phyloP scores from a whole-genome alignment of 176 grass and related monocot species.

The Carex scoparia region DNA sequence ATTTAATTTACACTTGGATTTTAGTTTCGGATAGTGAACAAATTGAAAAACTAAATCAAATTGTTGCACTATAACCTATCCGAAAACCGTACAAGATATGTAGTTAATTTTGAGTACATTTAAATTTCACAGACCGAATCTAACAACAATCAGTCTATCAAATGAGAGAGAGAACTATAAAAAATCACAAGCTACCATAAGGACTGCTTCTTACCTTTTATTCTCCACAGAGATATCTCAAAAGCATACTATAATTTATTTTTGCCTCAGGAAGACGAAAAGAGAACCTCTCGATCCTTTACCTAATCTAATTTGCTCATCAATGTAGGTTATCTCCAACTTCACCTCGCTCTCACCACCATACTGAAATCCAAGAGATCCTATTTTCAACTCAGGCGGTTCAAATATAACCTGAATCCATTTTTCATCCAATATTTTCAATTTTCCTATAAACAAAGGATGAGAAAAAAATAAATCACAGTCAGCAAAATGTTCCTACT shows the following conservation, averaged over 20 bases:
- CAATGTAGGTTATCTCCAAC: slow-evolving; percentile 80
- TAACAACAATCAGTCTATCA: neutral
- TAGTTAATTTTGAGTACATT: too few relatives aligned
- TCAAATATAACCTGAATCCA: slow-evolving; percentile 98
- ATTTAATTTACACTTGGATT: too few relatives aligned
- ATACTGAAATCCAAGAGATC: slow-evolving; percentile 60
- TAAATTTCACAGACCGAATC: too few relatives aligned
- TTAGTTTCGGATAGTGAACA: too few relatives aligned
- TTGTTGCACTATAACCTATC: too few relatives aligned
- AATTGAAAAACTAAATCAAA: too few relatives aligned
- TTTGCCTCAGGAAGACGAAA: slow-evolving; percentile 72
- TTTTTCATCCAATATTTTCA: slow-evolving; percentile 63
- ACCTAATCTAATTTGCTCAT: slow-evolving; percentile 79
- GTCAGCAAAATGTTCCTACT: neutral
- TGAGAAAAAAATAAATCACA: neutral
- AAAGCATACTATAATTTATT: slow-evolving; percentile 9
- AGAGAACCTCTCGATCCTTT: slow-evolving; percentile 82
- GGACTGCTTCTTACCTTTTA: neutral
- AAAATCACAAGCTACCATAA: neutral
- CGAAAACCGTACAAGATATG: too few relatives aligned
- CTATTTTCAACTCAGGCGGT: slow-evolving; percentile 68
- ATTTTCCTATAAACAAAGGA: slow-evolving; percentile 42
- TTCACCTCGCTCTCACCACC: slow-evolving; percentile 90
- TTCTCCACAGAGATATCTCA: neutral
- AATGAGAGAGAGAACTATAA: neutral